Evolutionary conservation across 2,329 filamentous ascomycete genomes (phyloP), one percentile per base, ranked within the genome.

Genomic region (Aspergillus niger): DNA sequence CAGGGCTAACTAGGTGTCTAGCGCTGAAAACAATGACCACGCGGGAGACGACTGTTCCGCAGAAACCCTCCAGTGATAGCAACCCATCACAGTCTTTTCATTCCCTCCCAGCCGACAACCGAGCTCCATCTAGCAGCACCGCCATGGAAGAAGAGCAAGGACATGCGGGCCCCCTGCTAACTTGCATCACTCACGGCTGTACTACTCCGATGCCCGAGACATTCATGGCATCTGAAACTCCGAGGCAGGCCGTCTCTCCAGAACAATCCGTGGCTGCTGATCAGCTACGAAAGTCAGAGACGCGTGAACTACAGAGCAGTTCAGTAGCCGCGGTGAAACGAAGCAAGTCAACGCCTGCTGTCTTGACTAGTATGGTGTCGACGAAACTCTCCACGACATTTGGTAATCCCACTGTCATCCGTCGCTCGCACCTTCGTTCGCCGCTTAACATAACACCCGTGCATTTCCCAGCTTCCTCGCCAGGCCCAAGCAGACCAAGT

Each of bases 381-480:
- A 71, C 70, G 39, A 78, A 70, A 59, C 55, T 79, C 20, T 78
- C 76, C 3, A 70, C 70, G 26, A 70, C 75, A 5, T 78, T 80
- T 64, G 74, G 74, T 2, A 70, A 74, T 38, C 70, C 75, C 20
- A 80, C 78, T 5, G 73, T 80, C 6, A 76, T 80, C 50, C 77
- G 70, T 53, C 76, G 76, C 54, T 65, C 71, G 2, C 70, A 73
- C 58, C 64, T 76, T 6, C 71, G 71, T 20, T 64, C 69, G 4
- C 73, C 76, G 44, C 74, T 74, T 3, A 75, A 65, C 39, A 68
- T 78, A 50, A 65, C 65, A 26, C 66, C 65, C 32, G 56, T 65
- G 15, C 63, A 70, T 5, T 65, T 63, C 38, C 63, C 66, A 2
- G 55, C 57, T 5, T 24, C 58, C 1, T 54, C 58, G 5, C 36